Evolutionary conservation across 495 filamentous ascomycete species (phyloP).

Genomic region (Penicillium pancosmium): DNA sequence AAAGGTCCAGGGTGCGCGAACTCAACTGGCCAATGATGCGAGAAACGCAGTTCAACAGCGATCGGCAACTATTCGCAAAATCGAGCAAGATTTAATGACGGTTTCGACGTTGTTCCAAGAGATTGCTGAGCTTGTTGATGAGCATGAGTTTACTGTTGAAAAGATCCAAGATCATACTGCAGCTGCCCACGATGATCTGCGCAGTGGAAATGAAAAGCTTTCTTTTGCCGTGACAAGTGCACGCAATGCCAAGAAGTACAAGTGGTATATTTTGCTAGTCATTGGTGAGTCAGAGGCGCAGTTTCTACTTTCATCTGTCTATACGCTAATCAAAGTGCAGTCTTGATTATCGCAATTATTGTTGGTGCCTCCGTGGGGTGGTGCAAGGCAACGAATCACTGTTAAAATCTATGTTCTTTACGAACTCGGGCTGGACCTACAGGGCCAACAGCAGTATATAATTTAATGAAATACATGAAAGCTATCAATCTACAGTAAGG

Average conservation of each 20-base stretch:
- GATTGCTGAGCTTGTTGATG: constrained; percentile 69
- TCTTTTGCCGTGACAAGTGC: constrained; percentile 68
- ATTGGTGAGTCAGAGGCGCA: constrained; percentile 53
- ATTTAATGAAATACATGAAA: background rate
- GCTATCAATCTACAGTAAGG: too few species aligned
- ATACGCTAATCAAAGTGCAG: constrained; percentile 9
- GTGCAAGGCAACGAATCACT: constrained; percentile 13
- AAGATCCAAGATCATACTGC: constrained; percentile 72
- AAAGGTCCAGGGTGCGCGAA: constrained; percentile 66
- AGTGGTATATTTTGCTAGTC: constrained; percentile 86
- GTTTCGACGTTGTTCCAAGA: constrained; percentile 75
- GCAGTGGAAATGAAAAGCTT: constrained; percentile 69
- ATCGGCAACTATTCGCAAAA: constrained; percentile 77
- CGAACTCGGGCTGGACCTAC: too few species aligned
- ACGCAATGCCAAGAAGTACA: constrained; percentile 71
- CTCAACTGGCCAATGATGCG: constrained; percentile 55
- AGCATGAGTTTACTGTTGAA: constrained; percentile 68
- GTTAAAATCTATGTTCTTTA: background rate
- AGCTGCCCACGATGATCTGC: constrained; percentile 65
- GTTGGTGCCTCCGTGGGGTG: constrained; percentile 29
- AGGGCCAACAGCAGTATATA: background rate
- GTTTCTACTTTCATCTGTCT: constrained; percentile 1
- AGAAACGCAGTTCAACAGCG: constrained; percentile 69
- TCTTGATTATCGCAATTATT: constrained; percentile 35
- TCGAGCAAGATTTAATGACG: constrained; percentile 75